Conservation (phyloP, 2,329 filamentous ascomycete species). For the Teratosphaeriaceae sp. region DNA sequence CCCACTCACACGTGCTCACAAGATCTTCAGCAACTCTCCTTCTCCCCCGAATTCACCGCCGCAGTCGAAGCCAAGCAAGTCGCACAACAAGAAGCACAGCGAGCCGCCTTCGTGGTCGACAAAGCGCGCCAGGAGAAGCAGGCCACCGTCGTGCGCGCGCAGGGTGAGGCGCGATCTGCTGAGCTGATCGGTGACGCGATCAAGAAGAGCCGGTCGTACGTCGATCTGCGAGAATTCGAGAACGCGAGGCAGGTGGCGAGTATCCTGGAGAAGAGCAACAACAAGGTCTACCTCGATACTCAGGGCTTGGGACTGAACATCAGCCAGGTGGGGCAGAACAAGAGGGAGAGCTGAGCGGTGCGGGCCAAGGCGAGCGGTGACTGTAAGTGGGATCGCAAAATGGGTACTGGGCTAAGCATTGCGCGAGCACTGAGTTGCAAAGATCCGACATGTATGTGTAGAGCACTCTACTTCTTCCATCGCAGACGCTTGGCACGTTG, state of each 20-base stretch:
- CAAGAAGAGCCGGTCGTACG: slow-evolving; percentile 97
- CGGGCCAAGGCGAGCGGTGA: too few relatives aligned
- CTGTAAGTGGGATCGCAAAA: background rate
- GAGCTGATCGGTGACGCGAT: slow-evolving; percentile 98
- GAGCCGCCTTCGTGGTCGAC: slow-evolving; percentile 95
- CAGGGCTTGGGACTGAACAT: slow-evolving; percentile 91
- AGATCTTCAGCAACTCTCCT: slow-evolving; percentile 55
- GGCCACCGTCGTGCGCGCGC: slow-evolving; percentile 94
- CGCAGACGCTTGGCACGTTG: too few relatives aligned
- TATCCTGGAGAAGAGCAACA: slow-evolving; percentile 81
- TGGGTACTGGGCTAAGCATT: too few relatives aligned
- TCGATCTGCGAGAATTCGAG: slow-evolving; percentile 97
- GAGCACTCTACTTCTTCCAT: too few relatives aligned
- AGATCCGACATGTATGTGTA: too few relatives aligned
- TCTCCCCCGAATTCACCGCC: slow-evolving; percentile 63
- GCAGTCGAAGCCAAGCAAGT: slow-evolving; percentile 65
- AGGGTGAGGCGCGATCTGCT: slow-evolving; percentile 97
- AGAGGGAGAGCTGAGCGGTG: slow-evolving; percentile 3
- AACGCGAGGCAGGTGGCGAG: slow-evolving; percentile 86
- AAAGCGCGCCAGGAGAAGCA: slow-evolving; percentile 99
- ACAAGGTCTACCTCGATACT: slow-evolving; percentile 89
- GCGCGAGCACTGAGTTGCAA: too few relatives aligned
- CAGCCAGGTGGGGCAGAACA: slow-evolving; percentile 31
- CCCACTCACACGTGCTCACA: slow-evolving; percentile 7
- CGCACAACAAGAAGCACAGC: slow-evolving; percentile 85